These are phyloP conservation scores for Trypethelium eluteriae DNA, from an alignment of 495 filamentous ascomycete species.

Conservation along the genomic window DNA sequence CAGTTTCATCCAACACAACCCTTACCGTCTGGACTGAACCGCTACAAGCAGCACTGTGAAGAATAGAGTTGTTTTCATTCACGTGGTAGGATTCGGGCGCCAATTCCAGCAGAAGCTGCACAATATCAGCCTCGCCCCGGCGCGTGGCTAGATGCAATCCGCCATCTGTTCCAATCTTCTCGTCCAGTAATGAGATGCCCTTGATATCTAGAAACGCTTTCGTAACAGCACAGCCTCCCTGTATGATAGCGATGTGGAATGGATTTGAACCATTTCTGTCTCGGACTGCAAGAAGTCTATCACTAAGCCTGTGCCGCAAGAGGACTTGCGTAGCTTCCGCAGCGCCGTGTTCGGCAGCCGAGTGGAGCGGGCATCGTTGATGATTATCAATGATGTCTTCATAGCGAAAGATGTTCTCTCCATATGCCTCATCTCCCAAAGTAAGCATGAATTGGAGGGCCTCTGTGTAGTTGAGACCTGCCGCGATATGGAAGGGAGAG, in stretches of 20 bases:
- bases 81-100: background rate
- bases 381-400: conserved; percentile 4
- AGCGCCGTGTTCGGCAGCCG: background rate
- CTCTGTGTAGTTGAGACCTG: background rate
- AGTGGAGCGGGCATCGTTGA: background rate
- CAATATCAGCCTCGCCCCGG: background rate
- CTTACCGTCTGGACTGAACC: background rate
- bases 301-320: background rate
- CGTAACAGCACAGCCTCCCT: background rate
- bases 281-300: background rate
- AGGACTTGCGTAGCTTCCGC: background rate
- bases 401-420: conserved; percentile 5
- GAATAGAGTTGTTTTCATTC: conserved; percentile 1
- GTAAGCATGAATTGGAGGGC: conserved; percentile 5
- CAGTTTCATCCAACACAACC: background rate
- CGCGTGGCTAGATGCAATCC: background rate
- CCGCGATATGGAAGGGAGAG: background rate
- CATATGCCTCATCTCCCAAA: conserved; percentile 1
- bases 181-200: background rate
- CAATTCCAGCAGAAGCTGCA: background rate
- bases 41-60: background rate
- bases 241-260: conserved; percentile 1
- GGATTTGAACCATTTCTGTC: conserved; percentile 4
- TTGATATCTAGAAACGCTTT: background rate
- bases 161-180: conserved; percentile 3